phyloP scores from a whole-genome alignment of 1,139 yeast genomes.

The Pneumocystis oryctolagi region DNA sequence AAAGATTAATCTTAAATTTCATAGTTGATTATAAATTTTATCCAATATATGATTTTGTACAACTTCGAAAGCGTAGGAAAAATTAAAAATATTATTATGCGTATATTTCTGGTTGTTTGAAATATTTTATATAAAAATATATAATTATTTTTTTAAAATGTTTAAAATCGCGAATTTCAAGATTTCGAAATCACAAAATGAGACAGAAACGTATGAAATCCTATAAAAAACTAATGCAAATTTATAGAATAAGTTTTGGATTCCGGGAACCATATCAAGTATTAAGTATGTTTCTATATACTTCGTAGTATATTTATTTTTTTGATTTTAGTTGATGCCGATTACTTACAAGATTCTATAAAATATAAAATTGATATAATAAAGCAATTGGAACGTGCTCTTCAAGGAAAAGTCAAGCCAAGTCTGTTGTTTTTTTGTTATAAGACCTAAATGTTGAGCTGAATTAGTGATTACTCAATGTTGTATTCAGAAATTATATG shows the following conservation, averaged over 20 bases:
- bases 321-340: slow-evolving; percentile 54
- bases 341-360: slow-evolving; percentile 50
- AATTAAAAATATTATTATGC: background rate
- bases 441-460: background rate
- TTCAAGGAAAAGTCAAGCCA: slow-evolving; percentile 69
- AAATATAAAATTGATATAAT: slow-evolving; percentile 54
- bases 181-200: slow-evolving; percentile 32
- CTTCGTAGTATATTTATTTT: background rate
- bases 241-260: slow-evolving; percentile 69
- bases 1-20: background rate
- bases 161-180: background rate
- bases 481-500: slow-evolving; percentile 72
- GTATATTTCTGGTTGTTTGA: background rate
- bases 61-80: background rate
- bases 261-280: slow-evolving; percentile 92
- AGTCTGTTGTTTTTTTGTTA: background rate
- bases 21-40: background rate
- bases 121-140: background rate
- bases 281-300: slow-evolving; percentile 17
- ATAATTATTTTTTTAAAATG: background rate
- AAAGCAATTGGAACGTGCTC: slow-evolving; percentile 50
- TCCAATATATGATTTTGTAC: background rate
- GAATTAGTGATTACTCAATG: slow-evolving; percentile 75
- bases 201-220: slow-evolving; percentile 92
- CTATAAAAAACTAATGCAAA: slow-evolving; percentile 81